These are phyloP conservation scores for Pythium vanterpoolii DNA, from an alignment of 352 stramenopile genomes.

Conservation along the genomic window DNA sequence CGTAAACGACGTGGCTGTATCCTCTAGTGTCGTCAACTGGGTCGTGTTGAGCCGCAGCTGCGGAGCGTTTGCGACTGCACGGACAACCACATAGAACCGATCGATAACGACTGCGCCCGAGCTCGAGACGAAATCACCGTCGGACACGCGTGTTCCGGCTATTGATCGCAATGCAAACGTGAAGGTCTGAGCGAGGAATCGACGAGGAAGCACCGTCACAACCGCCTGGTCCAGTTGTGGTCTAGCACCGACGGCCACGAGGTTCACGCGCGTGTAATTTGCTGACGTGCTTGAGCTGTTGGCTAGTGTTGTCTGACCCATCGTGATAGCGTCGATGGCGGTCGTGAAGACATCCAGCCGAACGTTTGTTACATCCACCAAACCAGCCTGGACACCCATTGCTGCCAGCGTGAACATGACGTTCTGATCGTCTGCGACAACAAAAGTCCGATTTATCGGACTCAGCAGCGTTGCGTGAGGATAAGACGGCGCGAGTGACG, in stretches of 20 bases:
- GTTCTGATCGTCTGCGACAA: conserved; percentile 39
- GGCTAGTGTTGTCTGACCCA: background rate
- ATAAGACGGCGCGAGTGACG: conserved; percentile 1
- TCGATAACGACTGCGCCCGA: conserved; percentile 27
- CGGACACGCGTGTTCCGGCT: conserved; percentile 19
- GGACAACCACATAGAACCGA: conserved; percentile 32
- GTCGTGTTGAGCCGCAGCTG: conserved; percentile 30
- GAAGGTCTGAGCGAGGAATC: conserved; percentile 39
- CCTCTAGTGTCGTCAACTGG: conserved; percentile 29
- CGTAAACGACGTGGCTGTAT: conserved; percentile 28
- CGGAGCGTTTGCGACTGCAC: conserved; percentile 35
- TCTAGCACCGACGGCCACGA: background rate
- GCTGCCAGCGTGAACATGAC: conserved; percentile 33
- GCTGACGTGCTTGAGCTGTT: background rate
- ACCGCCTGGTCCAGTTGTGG: conserved; percentile 20
- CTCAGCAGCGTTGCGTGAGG: background rate
- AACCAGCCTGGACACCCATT: conserved; percentile 24
- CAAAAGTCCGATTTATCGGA: conserved; percentile 19
- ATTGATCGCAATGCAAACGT: conserved; percentile 30
- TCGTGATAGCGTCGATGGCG: conserved; percentile 7
- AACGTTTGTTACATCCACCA: conserved; percentile 22
- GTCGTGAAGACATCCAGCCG: background rate
- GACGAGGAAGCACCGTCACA: conserved; percentile 32
- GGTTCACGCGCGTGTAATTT: conserved; percentile 1
- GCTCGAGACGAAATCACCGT: conserved; percentile 20